Evolutionary conservation across 768 basidiomycete genomes (phyloP).

Genomic region (Neoboletus magnificus): DNA sequence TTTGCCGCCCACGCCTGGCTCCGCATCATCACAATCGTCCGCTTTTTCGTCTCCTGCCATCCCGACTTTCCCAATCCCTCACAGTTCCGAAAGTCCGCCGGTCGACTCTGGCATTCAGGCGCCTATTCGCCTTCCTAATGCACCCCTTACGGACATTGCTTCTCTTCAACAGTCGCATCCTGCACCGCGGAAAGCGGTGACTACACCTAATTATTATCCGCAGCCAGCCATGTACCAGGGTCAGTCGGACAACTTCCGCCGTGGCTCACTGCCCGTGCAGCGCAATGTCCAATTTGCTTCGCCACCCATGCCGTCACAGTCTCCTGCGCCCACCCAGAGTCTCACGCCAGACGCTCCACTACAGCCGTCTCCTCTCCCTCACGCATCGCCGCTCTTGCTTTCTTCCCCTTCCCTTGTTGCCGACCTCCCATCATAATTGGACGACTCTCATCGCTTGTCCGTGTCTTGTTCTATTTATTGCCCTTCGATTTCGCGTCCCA

Average conservation of each 20-base stretch:
- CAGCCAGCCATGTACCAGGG: slow-evolving; percentile 28
- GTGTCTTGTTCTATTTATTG: slow-evolving; percentile 32
- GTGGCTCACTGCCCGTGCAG: slow-evolving; percentile 31
- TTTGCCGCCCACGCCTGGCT: slow-evolving; percentile 34
- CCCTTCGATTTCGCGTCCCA: slow-evolving; percentile 21
- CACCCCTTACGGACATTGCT: slow-evolving; percentile 68
- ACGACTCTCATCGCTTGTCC: background rate
- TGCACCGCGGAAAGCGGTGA: slow-evolving; percentile 32
- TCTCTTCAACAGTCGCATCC: slow-evolving; percentile 41
- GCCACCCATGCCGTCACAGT: slow-evolving; percentile 30
- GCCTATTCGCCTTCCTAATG: slow-evolving; percentile 68
- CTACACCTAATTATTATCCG: slow-evolving; percentile 33
- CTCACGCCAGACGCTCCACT: slow-evolving; percentile 25
- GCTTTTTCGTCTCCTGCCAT: slow-evolving; percentile 65
- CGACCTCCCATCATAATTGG: slow-evolving; percentile 19
- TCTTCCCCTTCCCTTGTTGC: slow-evolving; percentile 21
- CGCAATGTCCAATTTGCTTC: slow-evolving; percentile 30
- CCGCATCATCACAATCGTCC: slow-evolving; percentile 58
- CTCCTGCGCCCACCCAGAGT: slow-evolving; percentile 23
- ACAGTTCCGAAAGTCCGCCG: slow-evolving; percentile 49
- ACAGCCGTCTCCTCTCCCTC: slow-evolving; percentile 24
- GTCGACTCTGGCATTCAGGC: slow-evolving; percentile 43
- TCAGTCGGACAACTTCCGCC: slow-evolving; percentile 29
- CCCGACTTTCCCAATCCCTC: slow-evolving; percentile 57
- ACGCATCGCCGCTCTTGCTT: slow-evolving; percentile 28